Evolutionary conservation across 1,284 basidiomycete genomes (phyloP), one percentile per base, ranked within the genome.

Genomic region (Tetrapyrgos nigripes): DNA sequence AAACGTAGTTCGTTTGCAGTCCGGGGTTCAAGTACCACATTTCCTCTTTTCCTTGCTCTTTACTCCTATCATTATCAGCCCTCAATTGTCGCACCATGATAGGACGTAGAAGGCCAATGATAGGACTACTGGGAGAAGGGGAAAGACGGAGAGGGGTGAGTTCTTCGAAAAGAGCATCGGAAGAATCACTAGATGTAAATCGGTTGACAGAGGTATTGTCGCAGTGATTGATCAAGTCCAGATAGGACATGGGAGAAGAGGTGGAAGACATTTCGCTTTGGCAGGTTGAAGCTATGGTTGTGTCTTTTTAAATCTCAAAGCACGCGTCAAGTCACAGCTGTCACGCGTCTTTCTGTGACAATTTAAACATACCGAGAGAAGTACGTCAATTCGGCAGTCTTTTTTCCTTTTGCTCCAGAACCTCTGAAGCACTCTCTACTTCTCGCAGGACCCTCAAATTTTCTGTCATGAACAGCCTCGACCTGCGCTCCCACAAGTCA

Each of bases 91-190:
- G 74, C 58, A 92, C 72, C 53, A 91, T 78, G 43, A 78, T 66
- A 2, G 84, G 83, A 54, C 84, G 80, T 17, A 92, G 75, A 40
- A 92, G 75, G n/a, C 90, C 89, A 43, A 92, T 77, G 19, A 83
- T 73, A 8, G 86, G 79, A 51, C 83, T 85, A 5, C 74, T 70
- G 0, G 75, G 66, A 9, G 78, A 76, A 52, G 82, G 74, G 2
- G 80, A 75, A 14, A 89, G 77, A 53, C 80, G 76, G 65, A 84
- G 78, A 23, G 86, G 81, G 3, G 84, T 73, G 21, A 89, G 74
- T 17, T 68, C 58, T 63, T 86, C 82, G 23, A 72, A 67, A 75
- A 31, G 72, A 23, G 53, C 56, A 19, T 17, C 19, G 10, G 53
- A 56, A 14, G 53, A 27, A 17, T 45, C 28, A 8, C 27, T 37